Conservation (phyloP, 805 yeast genomes). For the Dipodascopsis tothii region DNA sequence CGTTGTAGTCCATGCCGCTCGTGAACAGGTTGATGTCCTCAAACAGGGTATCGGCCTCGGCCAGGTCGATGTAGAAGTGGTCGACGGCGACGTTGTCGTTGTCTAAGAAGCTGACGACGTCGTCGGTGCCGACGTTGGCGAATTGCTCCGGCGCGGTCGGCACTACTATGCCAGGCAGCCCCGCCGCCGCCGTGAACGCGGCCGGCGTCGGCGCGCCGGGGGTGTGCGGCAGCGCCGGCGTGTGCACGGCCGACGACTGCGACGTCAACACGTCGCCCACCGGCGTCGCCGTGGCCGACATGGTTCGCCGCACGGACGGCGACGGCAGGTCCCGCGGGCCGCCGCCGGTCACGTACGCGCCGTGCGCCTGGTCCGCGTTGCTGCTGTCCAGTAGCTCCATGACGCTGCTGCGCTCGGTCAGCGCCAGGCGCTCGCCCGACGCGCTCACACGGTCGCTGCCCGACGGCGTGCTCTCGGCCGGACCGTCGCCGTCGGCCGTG, state of each 20-base stretch:
- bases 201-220: neutral
- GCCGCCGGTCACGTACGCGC: neutral
- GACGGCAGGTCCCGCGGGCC: too few species aligned
- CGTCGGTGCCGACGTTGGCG: constrained; percentile 16
- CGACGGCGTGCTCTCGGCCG: neutral
- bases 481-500: too few species aligned
- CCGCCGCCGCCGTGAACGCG: neutral
- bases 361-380: neutral
- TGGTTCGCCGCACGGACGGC: too few species aligned
- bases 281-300: neutral
- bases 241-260: neutral
- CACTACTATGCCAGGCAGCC: too few species aligned
- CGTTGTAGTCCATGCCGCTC: constrained; percentile 2
- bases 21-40: constrained; percentile 16
- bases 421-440: neutral
- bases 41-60: constrained; percentile 21
- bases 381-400: constrained; percentile 17
- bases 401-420: constrained; percentile 3
- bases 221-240: neutral
- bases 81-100: constrained; percentile 23
- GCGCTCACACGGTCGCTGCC: neutral
- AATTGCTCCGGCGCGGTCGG: neutral
- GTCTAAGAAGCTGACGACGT: constrained; percentile 16
- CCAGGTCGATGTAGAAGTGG: constrained; percentile 20
- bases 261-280: too few species aligned